Conservation (phyloP, 495 filamentous ascomycete genomes). For the Niebla homalea region DNA sequence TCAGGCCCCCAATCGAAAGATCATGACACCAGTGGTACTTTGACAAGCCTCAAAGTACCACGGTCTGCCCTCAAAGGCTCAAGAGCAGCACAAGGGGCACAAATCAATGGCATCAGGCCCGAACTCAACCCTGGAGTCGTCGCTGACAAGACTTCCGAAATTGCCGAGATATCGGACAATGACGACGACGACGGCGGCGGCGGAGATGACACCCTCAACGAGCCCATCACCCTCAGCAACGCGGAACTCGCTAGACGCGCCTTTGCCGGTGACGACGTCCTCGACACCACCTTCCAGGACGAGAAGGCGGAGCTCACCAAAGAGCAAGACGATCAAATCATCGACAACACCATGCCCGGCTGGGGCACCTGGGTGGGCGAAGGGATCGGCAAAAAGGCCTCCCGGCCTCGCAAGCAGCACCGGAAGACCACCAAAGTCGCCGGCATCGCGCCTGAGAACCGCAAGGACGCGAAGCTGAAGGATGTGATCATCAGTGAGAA, state of each 20-base stretch:
- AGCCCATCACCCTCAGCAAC: conserved; percentile 56
- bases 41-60: conserved; percentile 1
- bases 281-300: conserved; percentile 55
- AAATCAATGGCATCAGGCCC: conserved; percentile 7
- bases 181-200: conserved; percentile 42
- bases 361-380: conserved; percentile 87
- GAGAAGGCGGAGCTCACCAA: conserved; percentile 63
- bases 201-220: conserved; percentile 28
- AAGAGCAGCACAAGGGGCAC: conserved; percentile 10
- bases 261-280: conserved; percentile 85
- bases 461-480: conserved; percentile 70
- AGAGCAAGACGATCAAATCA: conserved; percentile 73
- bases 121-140: conserved; percentile 11
- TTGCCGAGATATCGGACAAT: conserved; percentile 13
- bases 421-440: conserved; percentile 54
- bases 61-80: conserved; percentile 15
- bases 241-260: conserved; percentile 70
- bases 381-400: conserved; percentile 52
- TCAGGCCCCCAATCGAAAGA: too few species aligned
- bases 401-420: conserved; percentile 39
- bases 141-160: conserved; percentile 7
- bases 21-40: too few species aligned
- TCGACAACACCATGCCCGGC: conserved; percentile 76
- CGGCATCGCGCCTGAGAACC: conserved; percentile 62
- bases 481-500: conserved; percentile 91